Evolutionary conservation across 2,329 filamentous ascomycete species (phyloP).

Genomic region (Fusarium sp.): DNA sequence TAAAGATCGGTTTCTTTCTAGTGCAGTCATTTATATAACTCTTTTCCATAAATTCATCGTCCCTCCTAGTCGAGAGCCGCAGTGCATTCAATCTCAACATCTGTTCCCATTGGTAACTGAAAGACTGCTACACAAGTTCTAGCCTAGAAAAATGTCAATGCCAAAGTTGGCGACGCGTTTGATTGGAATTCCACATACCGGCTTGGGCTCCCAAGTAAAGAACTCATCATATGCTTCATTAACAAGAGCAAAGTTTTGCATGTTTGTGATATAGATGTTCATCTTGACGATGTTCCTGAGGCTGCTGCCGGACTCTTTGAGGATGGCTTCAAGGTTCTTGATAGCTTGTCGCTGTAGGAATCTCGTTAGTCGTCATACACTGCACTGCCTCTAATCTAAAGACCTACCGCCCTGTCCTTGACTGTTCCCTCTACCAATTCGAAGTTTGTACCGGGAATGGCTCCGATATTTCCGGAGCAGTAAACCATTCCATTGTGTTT

Average conservation of each 20-base stretch:
- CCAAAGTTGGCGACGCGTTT: background rate
- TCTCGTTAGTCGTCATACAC: background rate
- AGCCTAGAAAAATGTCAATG: slow-evolving; percentile 52
- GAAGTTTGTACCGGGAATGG: slow-evolving; percentile 64
- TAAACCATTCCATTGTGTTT: slow-evolving; percentile 76
- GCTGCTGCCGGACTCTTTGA: slow-evolving; percentile 70
- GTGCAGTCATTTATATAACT: background rate
- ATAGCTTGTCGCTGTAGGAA: slow-evolving; percentile 6
- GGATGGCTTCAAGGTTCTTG: slow-evolving; percentile 54
- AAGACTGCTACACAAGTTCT: slow-evolving; percentile 80
- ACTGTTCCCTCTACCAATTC: slow-evolving; percentile 65
- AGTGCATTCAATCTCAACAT: slow-evolving; percentile 82
- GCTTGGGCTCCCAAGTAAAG: slow-evolving; percentile 60
- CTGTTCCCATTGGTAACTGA: slow-evolving; percentile 75
- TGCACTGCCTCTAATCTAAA: background rate
- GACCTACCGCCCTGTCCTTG: slow-evolving; percentile 3
- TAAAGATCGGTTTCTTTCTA: background rate
- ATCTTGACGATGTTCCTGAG: slow-evolving; percentile 74
- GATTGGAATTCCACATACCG: slow-evolving; percentile 53
- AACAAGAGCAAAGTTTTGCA: slow-evolving; percentile 72
- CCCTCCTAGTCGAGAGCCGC: slow-evolving; percentile 15
- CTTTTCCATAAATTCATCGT: background rate
- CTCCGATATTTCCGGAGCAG: slow-evolving; percentile 73
- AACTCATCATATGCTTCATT: slow-evolving; percentile 67
- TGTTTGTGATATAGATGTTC: slow-evolving; percentile 74